A percentile compares a stretch with the other conserved stretches of the same genome.
phyloP scores from a whole-genome alignment of 305 asterid species.

The Plantago lanceolata region DNA sequence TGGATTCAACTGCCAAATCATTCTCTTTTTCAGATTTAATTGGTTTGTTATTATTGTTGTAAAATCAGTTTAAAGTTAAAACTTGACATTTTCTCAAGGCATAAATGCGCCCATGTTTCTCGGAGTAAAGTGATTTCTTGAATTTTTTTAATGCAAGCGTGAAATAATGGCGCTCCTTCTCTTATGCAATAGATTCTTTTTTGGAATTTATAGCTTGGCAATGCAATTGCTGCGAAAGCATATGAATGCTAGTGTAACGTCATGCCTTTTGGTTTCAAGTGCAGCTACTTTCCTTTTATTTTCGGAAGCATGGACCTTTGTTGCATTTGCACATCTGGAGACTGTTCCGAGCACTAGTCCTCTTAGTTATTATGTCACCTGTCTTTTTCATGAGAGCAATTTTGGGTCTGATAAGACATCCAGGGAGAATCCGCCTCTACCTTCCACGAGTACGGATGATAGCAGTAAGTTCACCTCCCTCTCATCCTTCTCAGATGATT shows the following conservation, averaged over 20 bases:
- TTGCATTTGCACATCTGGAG: constrained; percentile 16
- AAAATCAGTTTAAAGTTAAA: too few species aligned
- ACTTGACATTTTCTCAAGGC: too few species aligned
- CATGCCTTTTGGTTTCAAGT: background rate
- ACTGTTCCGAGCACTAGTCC: constrained; percentile 17
- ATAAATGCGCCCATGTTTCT: too few species aligned
- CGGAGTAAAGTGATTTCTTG: too few species aligned
- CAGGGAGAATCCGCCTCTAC: constrained; percentile 12
- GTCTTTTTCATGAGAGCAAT: background rate
- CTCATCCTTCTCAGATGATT: background rate
- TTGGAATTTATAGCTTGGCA: background rate
- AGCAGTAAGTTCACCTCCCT: constrained; percentile 13
- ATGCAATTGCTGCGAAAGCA: background rate
- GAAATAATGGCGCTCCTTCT: too few species aligned
- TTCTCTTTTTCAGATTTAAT: background rate
- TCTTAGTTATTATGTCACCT: constrained; percentile 12
- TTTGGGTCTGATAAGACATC: constrained; percentile 14
- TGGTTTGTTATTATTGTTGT: too few species aligned
- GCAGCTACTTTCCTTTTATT: constrained; percentile 13
- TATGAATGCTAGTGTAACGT: background rate
- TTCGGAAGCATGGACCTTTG: constrained; percentile 14
- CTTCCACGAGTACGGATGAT: constrained; percentile 9
- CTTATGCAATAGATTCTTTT: background rate
- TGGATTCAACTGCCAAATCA: background rate
- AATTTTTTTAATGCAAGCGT: too few species aligned